phyloP scores from a whole-genome alignment of 2,329 filamentous ascomycete species.

The Juglanconis juglandina region DNA sequence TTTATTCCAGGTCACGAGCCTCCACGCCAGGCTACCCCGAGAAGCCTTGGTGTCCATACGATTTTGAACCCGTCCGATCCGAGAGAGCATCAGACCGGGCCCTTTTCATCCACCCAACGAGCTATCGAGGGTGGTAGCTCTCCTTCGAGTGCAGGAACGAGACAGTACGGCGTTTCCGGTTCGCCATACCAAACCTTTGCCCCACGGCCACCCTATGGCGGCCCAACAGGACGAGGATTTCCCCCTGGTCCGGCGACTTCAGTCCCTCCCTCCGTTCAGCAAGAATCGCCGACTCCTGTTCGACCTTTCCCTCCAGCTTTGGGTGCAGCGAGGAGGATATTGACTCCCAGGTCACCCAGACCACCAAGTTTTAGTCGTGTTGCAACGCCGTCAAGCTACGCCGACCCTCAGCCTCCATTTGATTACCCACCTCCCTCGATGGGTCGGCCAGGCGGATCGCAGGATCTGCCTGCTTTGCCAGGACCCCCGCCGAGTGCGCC shows the following conservation, averaged over 20 bases:
- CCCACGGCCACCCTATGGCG: constrained; percentile 4
- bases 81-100: constrained; percentile 21
- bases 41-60: constrained; percentile 39
- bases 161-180: constrained; percentile 22
- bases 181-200: constrained; percentile 20
- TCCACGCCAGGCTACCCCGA: constrained; percentile 28
- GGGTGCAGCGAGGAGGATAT: constrained; percentile 42
- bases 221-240: constrained; percentile 9
- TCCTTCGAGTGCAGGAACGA: constrained; percentile 21
- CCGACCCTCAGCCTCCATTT: constrained; percentile 27
- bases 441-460: constrained; percentile 13
- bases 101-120: constrained; percentile 20
- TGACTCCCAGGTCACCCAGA: constrained; percentile 58
- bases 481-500: constrained; percentile 17
- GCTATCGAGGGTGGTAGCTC: constrained; percentile 20
- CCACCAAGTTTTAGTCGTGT: constrained; percentile 44
- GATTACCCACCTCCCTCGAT: constrained; percentile 23
- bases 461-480: constrained; percentile 22
- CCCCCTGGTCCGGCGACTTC: constrained; percentile 12
- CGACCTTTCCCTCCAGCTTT: constrained; percentile 20
- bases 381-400: constrained; percentile 26
- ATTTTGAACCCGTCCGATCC: constrained; percentile 42
- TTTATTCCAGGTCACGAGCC: constrained; percentile 29
- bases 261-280: constrained; percentile 16
- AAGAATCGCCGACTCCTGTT: constrained; percentile 13